These are phyloP conservation scores for Mycocalia duriaeana DNA, from an alignment of 1,284 basidiomycete species.

Conservation along the genomic window DNA sequence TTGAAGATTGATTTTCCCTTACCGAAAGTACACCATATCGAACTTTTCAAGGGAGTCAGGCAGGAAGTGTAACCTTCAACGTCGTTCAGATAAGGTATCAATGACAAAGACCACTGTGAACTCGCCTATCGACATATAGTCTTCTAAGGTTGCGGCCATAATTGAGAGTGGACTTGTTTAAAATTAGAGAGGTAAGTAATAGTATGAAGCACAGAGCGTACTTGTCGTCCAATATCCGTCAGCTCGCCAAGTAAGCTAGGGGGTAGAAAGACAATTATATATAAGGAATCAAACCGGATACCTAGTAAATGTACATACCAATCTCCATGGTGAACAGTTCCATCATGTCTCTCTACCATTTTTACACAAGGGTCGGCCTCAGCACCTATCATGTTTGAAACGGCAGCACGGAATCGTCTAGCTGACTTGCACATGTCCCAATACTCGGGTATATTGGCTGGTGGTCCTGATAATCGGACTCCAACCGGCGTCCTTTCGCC, in stretches of 20 bases:
- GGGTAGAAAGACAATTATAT: background rate
- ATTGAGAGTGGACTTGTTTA: conserved; percentile 57
- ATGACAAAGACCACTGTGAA: background rate
- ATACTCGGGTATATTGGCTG: conserved; percentile 61
- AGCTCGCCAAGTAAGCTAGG: conserved; percentile 71
- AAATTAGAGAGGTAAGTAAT: conserved; percentile 6
- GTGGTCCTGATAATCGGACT: conserved; percentile 54
- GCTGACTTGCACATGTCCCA: conserved; percentile 68
- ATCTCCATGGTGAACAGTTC: conserved; percentile 48
- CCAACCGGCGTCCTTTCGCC: conserved; percentile 74
- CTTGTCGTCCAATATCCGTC: conserved; percentile 72
- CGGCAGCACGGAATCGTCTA: conserved; percentile 47
- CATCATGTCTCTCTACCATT: conserved; percentile 54
- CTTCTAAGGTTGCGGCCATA: conserved; percentile 59
- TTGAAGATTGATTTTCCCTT: background rate
- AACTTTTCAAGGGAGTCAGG: conserved; percentile 46
- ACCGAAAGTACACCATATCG: conserved; percentile 62
- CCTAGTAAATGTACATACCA: conserved; percentile 44
- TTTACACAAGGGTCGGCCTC: conserved; percentile 34
- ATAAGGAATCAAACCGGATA: conserved; percentile 2
- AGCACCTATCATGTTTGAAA: conserved; percentile 29
- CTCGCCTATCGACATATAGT: conserved; percentile 69
- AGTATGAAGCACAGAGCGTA: conserved; percentile 19
- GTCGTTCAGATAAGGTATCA: background rate
- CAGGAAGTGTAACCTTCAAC: conserved; percentile 57